Percentiles rank a stretch among this genome's conserved stretches.
Conservation (phyloP, 345 rosid species). For the Limnanthes douglasii region DNA sequence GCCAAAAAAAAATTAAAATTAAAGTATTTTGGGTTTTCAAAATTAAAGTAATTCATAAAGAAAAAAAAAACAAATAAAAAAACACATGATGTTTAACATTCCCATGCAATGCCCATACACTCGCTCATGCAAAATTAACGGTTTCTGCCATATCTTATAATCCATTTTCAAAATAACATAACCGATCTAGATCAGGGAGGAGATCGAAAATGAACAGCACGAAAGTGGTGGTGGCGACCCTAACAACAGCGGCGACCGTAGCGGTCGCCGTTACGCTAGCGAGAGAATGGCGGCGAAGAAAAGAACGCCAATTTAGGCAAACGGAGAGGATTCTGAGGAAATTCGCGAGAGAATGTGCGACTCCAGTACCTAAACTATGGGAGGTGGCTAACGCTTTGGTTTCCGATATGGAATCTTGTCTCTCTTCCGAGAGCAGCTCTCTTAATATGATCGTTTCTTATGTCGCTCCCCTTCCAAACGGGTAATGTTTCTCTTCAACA, state of each 20-base stretch:
- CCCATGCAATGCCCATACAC: no score
- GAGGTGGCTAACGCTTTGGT: constrained; percentile 27
- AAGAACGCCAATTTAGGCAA: constrained; percentile 20
- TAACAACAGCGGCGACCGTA: constrained; percentile 12
- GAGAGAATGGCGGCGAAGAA: constrained; percentile 17
- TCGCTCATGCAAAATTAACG: no score
- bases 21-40: no score
- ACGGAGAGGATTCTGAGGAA: constrained; percentile 26
- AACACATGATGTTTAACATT: no score
- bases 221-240: constrained; percentile 12
- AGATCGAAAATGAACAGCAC: constrained; percentile 18
- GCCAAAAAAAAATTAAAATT: no score
- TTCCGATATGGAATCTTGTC: constrained; percentile 25
- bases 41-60: no score
- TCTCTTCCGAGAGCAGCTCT: constrained; percentile 8
- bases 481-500: constrained; percentile 13
- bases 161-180: no score
- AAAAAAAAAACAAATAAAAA: no score
- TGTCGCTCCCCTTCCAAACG: constrained; percentile 31
- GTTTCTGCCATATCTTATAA: no score
- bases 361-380: constrained; percentile 42
- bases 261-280: constrained; percentile 12
- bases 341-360: constrained; percentile 44
- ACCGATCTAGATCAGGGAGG: no score
- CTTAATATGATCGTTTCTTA: constrained; percentile 35